Base-by-base conservation (phyloP, 805 yeast genomes). In the Candida ficus region DNA sequence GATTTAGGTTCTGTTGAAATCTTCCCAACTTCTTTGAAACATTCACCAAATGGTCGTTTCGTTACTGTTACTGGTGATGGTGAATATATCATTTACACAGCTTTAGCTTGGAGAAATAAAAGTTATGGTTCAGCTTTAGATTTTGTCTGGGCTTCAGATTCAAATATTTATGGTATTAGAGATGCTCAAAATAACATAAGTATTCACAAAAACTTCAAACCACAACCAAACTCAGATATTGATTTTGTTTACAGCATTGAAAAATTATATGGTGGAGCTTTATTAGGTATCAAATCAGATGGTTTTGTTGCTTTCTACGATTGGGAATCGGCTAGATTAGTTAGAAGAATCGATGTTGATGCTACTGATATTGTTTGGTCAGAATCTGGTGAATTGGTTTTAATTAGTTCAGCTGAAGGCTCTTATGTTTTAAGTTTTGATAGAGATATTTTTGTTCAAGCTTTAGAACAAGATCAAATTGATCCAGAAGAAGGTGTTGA, bases 51-150 rank as follows among this genome's bases (percentile, higher is more conserved):
- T 60, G 99, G 99, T 48, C 80, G 96, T 63, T 93, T 85, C 61
- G 97, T 90, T 29, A 84, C 98, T 21, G 96, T 93, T 37, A 83
- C 91, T 34, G 99, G 99, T 58, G 99, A 93, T 66, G 97, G 96
- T 45, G 99, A 93, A 65, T 91, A 88, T 62, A 87, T 91, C 53
- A 83, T 93, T 40, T 93, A 91, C 66, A 90, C 98, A 3, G 91
- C 99, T 2, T 75, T 93, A 55, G 98, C 98, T 1, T 93, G 99
- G 99, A 80, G 99, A 69, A 89, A 91, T 57, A 93, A 89, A 67
- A 73, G 89, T 37, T 93, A 85, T 63, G 98, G 98, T 47, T 74
- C 77, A 42, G 96, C 95, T 17, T 66, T 79, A 41, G 97, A 89
- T 57, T 88, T 95, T 61, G 95, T 79, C 32, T 93, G 99, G 99